Base-by-base conservation (phyloP, 2,329 filamentous ascomycete species). In the Pestalotiopsis sp. region DNA sequence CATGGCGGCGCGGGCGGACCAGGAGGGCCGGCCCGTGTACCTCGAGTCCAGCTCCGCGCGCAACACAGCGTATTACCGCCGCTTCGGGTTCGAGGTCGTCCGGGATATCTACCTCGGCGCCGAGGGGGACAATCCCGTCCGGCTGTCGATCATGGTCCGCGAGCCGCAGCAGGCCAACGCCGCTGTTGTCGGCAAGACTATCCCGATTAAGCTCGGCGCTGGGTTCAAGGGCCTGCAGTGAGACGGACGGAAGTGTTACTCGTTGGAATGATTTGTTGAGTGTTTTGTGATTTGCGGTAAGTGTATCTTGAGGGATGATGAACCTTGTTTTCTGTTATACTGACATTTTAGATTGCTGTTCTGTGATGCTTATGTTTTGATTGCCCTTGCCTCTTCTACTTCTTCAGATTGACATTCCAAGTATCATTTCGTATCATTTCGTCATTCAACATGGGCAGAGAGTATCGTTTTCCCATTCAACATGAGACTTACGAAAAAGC, bases 81-180 rank as follows among this genome's bases (percentile, higher is more conserved):
- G 90, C 78, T 90, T 93, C 78, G 92, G 92, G 38, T 97, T 95
- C 78, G 85, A 89, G 76, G 78, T 86, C 72, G 85, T 84, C 75
- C 86, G 85, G 73, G 86, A 89, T 73, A 86, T 95, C 71, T 84
- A 86, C 75, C 81, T 94, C n/a, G 68, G 68, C 40, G 70, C 69
- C 65, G 67, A 71, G 68, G 67, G 69, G 64, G 62, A 66, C 66
- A 71, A 85, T 68, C 87, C 90, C 35, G 85, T 94, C 63, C 83
- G 83, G 68, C 81, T 95, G 78, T 91, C 92, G 75, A 91, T 94
- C 80, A 97, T 97, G 93, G 90, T 95, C 65, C 85, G 92, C 69
- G 91, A 94, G 83, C 91, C 92, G 64, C 81, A 81, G 73, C 30
- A 35, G 30, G 30, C 1, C 7, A 35, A 35, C 6, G 30, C 6